Evolutionary conservation across 2,329 filamentous ascomycete genomes (phyloP).

Genomic region (Hypoxylon sp.): DNA sequence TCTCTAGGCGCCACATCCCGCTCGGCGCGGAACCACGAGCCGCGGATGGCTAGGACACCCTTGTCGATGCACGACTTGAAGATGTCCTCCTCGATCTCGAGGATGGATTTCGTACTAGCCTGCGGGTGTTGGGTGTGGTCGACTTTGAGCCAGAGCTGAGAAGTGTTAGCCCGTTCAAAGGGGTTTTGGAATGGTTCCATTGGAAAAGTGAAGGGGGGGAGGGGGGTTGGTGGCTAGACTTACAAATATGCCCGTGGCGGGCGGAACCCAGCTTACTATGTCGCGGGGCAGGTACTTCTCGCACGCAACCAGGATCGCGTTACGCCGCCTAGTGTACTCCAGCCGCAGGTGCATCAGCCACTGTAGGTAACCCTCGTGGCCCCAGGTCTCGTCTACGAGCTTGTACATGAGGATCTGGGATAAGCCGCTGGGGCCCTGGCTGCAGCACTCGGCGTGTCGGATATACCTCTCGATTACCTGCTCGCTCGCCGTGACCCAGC

Average conservation of each 20-base stretch:
- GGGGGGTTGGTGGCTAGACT: slow-evolving; percentile 58
- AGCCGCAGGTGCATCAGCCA: slow-evolving; percentile 88
- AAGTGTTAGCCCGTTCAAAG: slow-evolving; percentile 54
- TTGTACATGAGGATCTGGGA: slow-evolving; percentile 89
- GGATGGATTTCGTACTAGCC: slow-evolving; percentile 66
- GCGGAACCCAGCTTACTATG: slow-evolving; percentile 84
- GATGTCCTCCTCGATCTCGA: slow-evolving; percentile 86
- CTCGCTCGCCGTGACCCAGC: slow-evolving; percentile 91
- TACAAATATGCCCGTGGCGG: slow-evolving; percentile 95
- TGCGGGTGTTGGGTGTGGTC: slow-evolving; percentile 77
- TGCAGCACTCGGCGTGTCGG: slow-evolving; percentile 85
- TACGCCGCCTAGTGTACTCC: slow-evolving; percentile 84
- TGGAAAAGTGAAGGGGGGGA: slow-evolving; percentile 1
- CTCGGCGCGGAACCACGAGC: slow-evolving; percentile 92
- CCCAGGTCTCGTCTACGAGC: slow-evolving; percentile 94
- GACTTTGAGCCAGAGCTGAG: slow-evolving; percentile 79
- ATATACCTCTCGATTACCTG: slow-evolving; percentile 88
- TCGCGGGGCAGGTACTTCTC: slow-evolving; percentile 81
- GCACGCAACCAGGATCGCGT: slow-evolving; percentile 84
- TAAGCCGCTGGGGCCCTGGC: slow-evolving; percentile 88
- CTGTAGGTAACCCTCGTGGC: slow-evolving; percentile 87
- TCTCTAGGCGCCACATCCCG: slow-evolving; percentile 70
- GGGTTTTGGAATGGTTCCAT: background rate
- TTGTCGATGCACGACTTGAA: slow-evolving; percentile 82
- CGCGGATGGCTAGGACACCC: slow-evolving; percentile 85